Percentiles rank a stretch among this genome's conserved stretches.
Evolutionary conservation across 1,284 basidiomycete genomes (phyloP).

Genomic region (Melanopsichium pennsylvanicum): DNA sequence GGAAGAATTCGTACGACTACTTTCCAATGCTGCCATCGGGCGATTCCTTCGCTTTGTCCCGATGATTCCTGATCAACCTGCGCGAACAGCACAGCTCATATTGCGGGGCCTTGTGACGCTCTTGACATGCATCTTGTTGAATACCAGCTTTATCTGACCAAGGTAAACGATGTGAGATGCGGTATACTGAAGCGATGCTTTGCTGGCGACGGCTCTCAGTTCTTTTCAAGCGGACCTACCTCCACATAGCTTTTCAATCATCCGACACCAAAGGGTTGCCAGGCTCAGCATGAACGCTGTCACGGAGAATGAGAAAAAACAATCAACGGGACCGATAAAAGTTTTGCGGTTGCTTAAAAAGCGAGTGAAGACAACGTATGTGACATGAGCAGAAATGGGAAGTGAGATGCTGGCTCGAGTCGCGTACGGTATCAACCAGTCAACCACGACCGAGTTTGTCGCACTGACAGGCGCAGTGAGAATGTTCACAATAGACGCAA

Average conservation of each 20-base stretch:
- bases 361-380: slow-evolving; percentile 27
- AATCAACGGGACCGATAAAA: slow-evolving; percentile 23
- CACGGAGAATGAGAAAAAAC: no score
- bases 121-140: no score
- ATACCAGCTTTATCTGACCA: no score
- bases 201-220: no score
- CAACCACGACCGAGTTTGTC: not conserved
- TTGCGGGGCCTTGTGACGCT: no score
- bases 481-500: not conserved
- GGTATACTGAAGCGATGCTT: not conserved
- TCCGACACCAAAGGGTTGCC: no score
- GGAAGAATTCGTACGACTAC: slow-evolving; percentile 1
- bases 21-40: not conserved
- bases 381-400: slow-evolving; percentile 25
- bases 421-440: slow-evolving; percentile 30
- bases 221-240: no score
- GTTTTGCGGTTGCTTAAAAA: slow-evolving; percentile 30
- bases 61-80: no score
- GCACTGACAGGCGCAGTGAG: slow-evolving; percentile 7
- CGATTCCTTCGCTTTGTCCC: no score
- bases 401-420: slow-evolving; percentile 15
- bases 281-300: not conserved
- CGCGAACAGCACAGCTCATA: no score
- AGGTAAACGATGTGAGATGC: no score
- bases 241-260: no score